Percentiles rank a stretch among this genome's conserved stretches.
Evolutionary conservation across 2,329 filamentous ascomycete genomes (phyloP).

Genomic region (Ploettnerulaceae sp.): DNA sequence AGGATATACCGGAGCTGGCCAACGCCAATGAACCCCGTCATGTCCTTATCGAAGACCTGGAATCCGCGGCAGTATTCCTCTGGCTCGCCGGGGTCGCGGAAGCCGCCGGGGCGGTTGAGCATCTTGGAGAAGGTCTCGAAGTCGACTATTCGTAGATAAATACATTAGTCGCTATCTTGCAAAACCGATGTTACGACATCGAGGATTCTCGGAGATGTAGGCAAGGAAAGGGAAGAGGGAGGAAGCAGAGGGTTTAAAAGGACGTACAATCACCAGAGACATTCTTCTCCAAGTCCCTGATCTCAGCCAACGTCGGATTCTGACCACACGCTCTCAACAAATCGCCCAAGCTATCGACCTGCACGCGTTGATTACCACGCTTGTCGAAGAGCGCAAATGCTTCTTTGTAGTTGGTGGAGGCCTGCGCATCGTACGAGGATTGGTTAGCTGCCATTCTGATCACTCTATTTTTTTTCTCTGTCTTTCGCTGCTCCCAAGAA

Average conservation of each 20-base stretch:
- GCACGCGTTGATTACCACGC: conserved; percentile 90
- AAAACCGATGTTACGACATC: no score
- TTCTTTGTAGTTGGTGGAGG: conserved; percentile 99
- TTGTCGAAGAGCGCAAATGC: conserved; percentile 99
- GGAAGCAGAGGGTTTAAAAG: background rate
- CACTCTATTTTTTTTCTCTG: background rate
- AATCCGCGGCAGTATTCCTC: conserved; percentile 98
- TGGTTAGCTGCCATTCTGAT: conserved; percentile 7
- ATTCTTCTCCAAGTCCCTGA: conserved; percentile 84
- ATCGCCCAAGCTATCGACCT: conserved; percentile 82
- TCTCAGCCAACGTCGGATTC: conserved; percentile 93
- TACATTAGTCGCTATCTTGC: no score
- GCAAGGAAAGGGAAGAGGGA: conserved; percentile 3
- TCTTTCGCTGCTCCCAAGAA: background rate
- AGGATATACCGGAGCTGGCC: conserved; percentile 97
- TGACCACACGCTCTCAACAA: conserved; percentile 94
- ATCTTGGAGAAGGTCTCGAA: conserved; percentile 97
- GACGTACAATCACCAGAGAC: conserved; percentile 86
- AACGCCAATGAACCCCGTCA: conserved; percentile 96
- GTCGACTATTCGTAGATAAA: conserved; percentile 78
- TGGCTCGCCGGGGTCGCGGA: conserved; percentile 95
- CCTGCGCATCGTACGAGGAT: conserved; percentile 43
- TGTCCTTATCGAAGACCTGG: conserved; percentile 99
- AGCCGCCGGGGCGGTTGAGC: conserved; percentile 94
- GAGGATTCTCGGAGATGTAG: no score